Evolutionary conservation across 352 stramenopile species (phyloP).

Genomic region (Globisporangium emineosum): DNA sequence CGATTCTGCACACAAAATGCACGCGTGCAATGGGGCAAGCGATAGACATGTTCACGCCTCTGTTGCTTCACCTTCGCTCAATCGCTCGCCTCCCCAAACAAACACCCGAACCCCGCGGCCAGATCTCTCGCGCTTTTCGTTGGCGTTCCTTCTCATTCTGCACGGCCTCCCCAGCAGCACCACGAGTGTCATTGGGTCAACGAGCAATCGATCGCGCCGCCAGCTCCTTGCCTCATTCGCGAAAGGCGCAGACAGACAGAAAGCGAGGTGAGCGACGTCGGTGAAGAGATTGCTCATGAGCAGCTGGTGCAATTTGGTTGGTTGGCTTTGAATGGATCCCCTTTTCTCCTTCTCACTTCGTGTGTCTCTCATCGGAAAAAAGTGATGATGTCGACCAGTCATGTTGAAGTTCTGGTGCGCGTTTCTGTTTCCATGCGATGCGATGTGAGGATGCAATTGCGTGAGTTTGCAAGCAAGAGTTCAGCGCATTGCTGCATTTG

Average conservation of each 20-base stretch:
- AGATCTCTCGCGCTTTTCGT: not conserved
- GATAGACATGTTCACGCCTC: constrained; percentile 5
- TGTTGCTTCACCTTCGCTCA: not conserved
- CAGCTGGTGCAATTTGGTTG: not conserved
- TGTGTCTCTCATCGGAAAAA: not conserved
- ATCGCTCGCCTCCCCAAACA: not conserved
- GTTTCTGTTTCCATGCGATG: not conserved
- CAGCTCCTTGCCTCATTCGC: not conserved
- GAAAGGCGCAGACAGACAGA: not conserved
- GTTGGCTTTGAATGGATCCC: not conserved
- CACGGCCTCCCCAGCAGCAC: no score
- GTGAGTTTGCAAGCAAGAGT: not conserved
- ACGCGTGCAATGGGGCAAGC: not conserved
- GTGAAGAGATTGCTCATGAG: not conserved
- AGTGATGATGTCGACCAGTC: not conserved
- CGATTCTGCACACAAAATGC: not conserved
- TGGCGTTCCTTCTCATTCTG: no score
- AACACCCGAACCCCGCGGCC: no score
- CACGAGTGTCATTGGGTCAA: no score
- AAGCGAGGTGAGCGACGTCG: not conserved
- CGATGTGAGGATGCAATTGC: not conserved
- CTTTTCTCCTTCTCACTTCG: constrained; percentile 4
- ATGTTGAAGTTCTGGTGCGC: constrained; percentile 9
- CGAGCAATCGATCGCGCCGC: not conserved
- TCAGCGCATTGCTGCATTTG: not conserved